Evolutionary conservation across 2,329 filamentous ascomycete species (phyloP), one percentile per base, ranked within the genome.

Genomic region (Fusarium sterilihyphosum): DNA sequence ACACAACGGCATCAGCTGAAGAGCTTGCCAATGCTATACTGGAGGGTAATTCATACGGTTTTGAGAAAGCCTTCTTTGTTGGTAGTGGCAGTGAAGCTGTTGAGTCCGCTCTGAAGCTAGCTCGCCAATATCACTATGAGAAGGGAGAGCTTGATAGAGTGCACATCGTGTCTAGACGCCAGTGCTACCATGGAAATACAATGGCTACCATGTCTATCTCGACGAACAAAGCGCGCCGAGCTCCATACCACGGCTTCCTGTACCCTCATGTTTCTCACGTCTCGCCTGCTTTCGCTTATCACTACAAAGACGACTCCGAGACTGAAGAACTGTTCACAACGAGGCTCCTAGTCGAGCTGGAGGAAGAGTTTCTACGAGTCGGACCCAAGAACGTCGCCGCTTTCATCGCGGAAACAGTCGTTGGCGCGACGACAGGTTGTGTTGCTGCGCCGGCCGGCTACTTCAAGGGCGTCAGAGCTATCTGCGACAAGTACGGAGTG

Each of bases 391-490:
- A 52, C 2, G n/a, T 78, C 8, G 71, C 71, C 1, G 91, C 91
- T 0, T 87, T 90, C 38, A 89, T 92, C 62, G 80, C 92, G 57
- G 90, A 92, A 76, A 88, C 88, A 2, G 91, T 92, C 41, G 83
- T 90, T 0, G 88, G 87, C 22, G 67, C 67, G 2, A 80, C 83
- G 0, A 89, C 87, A 0, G 90, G 91, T 0, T 71, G 71, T 7
- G 61, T 75, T 4, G 65, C 65, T 17, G 60, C 63, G 4, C 75
- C 75, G 0, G 22, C 31, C 0, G 71, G 73, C 1, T 77, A 77
- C 9, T 71, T 77, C 26, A 67, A 68, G 24, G 59, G 71, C 1
- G 69, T 77, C 12, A 61, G 59, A 8, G 43, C 67, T 1, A 85
- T 90, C 61, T 91, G 88, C 76, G 83, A 86, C 65, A 85, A 84